Percentiles rank a stretch among this genome's conserved stretches.
Evolutionary conservation across 176 grass and related monocot species (phyloP).

Genomic region (Coix lacrymajobi): DNA sequence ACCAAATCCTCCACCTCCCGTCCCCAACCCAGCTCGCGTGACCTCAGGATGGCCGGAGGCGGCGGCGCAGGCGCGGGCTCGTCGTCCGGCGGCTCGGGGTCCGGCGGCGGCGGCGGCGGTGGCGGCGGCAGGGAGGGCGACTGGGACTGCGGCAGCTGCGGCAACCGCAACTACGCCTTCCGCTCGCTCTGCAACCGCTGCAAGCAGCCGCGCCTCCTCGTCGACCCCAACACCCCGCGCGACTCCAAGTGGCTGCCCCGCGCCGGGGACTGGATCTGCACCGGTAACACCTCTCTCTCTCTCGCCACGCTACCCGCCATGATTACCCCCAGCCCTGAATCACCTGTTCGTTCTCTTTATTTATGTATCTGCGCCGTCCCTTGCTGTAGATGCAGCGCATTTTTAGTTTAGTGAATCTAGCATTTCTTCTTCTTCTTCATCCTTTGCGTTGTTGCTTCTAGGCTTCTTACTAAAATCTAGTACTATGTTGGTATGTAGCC

Average conservation of each 20-base stretch:
- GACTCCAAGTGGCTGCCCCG: slow-evolving; percentile 98
- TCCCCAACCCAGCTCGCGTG: background rate
- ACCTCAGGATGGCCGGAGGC: slow-evolving; percentile 18
- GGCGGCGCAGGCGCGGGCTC: slow-evolving; percentile 23
- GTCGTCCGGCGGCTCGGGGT: slow-evolving; percentile 28
- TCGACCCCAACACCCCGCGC: slow-evolving; percentile 71
- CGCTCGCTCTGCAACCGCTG: slow-evolving; percentile 96
- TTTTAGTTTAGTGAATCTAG: background rate
- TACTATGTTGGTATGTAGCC: background rate
- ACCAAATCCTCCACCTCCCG: background rate
- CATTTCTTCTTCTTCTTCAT: background rate
- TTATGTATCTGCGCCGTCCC: background rate
- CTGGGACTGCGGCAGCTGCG: slow-evolving; percentile 79
- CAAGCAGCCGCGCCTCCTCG: slow-evolving; percentile 88
- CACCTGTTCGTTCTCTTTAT: background rate
- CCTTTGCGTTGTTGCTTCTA: background rate
- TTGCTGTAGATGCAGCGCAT: background rate
- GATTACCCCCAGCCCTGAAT: background rate
- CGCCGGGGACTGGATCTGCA: slow-evolving; percentile 97
- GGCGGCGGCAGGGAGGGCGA: slow-evolving; percentile 85
- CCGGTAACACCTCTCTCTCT: slow-evolving; percentile 38
- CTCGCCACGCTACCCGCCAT: background rate
- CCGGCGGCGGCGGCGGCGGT: slow-evolving; percentile 33
- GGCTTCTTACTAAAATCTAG: background rate
- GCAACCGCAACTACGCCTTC: slow-evolving; percentile 98